phyloP scores from a whole-genome alignment of 2,329 filamentous ascomycete species.

The Diaporthe velutina region DNA sequence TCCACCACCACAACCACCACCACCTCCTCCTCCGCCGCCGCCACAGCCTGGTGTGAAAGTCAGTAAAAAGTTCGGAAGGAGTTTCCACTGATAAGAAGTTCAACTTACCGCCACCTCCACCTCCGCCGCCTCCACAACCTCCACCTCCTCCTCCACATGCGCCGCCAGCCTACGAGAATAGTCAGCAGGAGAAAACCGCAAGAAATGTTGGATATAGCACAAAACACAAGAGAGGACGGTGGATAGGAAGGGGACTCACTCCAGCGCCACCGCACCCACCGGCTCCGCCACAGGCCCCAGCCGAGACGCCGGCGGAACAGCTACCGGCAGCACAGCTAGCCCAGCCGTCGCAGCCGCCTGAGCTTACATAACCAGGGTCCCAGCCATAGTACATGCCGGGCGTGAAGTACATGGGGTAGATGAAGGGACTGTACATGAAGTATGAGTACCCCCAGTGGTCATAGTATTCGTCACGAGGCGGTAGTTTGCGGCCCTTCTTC shows the following conservation, averaged over 20 bases:
- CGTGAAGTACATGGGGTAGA: constrained; percentile 57
- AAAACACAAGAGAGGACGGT: not conserved
- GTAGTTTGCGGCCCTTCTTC: constrained; percentile 62
- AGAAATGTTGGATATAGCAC: not conserved
- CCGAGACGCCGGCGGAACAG: constrained; percentile 59
- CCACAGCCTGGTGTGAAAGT: not conserved
- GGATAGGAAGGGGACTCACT: constrained; percentile 37
- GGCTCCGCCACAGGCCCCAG: constrained; percentile 59
- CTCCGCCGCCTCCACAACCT: constrained; percentile 37
- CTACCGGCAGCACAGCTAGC: constrained; percentile 62
- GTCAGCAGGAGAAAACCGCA: constrained; percentile 7
- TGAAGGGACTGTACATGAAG: constrained; percentile 61
- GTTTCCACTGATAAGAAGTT: not conserved
- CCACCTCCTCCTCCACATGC: not conserved
- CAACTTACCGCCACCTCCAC: constrained; percentile 41
- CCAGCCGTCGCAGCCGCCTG: constrained; percentile 52
- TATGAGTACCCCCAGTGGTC: constrained; percentile 68
- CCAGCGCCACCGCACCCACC: constrained; percentile 49
- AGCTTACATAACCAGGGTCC: constrained; percentile 52
- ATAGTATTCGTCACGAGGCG: constrained; percentile 63
- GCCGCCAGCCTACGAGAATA: constrained; percentile 24
- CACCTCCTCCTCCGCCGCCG: not conserved
- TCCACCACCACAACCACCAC: not conserved
- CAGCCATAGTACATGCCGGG: constrained; percentile 61
- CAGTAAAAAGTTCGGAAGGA: not conserved